phyloP scores from a whole-genome alignment of 306 rosid species.

The Prunus salicina region DNA sequence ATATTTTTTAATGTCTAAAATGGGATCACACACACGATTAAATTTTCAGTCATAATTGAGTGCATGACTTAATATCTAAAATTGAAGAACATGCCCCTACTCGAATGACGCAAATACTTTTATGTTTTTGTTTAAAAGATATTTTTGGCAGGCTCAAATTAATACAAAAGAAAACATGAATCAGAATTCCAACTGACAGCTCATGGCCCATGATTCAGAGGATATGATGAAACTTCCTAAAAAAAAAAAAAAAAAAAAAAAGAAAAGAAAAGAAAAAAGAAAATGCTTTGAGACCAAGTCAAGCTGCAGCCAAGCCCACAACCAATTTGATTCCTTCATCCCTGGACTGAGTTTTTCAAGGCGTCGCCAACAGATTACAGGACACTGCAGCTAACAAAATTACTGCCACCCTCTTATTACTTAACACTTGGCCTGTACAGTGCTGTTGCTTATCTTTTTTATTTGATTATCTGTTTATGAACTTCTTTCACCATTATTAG shows the following conservation, averaged over 20 bases:
- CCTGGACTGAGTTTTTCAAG: constrained; percentile 1
- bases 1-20: no score
- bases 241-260: not conserved
- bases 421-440: not conserved
- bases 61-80: no score
- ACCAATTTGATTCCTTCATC: constrained; percentile 7
- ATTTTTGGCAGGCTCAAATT: no score
- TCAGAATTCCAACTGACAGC: not conserved
- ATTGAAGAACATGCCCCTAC: no score
- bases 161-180: not conserved
- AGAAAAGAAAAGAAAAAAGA: not conserved
- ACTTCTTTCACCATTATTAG: not conserved
- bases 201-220: not conserved
- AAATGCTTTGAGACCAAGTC: not conserved
- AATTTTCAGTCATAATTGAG: no score
- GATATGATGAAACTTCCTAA: not conserved
- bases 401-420: not conserved
- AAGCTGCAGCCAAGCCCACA: not conserved
- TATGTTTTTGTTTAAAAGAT: no score
- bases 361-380: not conserved
- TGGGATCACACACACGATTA: no score
- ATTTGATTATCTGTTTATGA: not conserved
- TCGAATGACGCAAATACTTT: no score
- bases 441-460: not conserved
- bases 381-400: not conserved